phyloP scores from a whole-genome alignment of 176 grass and related monocot genomes.

The Leersia perrieri region DNA sequence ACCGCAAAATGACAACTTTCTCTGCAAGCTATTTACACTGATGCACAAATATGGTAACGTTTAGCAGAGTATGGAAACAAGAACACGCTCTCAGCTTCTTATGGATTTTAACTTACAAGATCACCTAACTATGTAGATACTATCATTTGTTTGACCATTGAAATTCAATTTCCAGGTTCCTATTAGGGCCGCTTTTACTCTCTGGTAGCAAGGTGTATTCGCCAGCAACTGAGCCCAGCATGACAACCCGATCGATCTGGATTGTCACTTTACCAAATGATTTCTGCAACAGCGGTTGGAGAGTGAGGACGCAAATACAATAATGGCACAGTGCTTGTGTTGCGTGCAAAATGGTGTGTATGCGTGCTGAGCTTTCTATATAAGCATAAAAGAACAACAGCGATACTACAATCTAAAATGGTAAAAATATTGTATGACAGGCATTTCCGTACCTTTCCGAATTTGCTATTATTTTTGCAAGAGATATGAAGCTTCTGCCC shows the following conservation, averaged over 20 bases:
- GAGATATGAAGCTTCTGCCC: conserved; percentile 99
- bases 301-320: not conserved
- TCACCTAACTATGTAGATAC: conserved; percentile 27
- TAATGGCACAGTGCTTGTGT: not conserved
- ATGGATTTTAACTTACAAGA: conserved; percentile 48
- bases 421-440: not conserved
- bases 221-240: conserved; percentile 93
- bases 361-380: not conserved
- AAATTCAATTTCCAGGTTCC: conserved; percentile 98
- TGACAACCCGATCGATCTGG: conserved; percentile 95
- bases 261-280: conserved; percentile 97
- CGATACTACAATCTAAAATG: not conserved
- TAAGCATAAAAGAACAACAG: not conserved
- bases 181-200: conserved; percentile 90
- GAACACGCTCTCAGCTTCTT: conserved; percentile 39
- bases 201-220: conserved; percentile 91
- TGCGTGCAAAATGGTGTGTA: not conserved
- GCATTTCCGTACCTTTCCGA: conserved; percentile 76
- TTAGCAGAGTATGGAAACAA: conserved; percentile 44
- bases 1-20: conserved; percentile 39
- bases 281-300: conserved; percentile 56
- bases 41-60: conserved; percentile 51
- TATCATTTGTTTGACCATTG: conserved; percentile 99
- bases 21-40: conserved; percentile 65
- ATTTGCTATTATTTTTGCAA: conserved; percentile 99